Percentiles rank a stretch among this genome's conserved stretches.
phyloP scores from a whole-genome alignment of 805 yeast genomes.

The Diddensiella transvaalensis region DNA sequence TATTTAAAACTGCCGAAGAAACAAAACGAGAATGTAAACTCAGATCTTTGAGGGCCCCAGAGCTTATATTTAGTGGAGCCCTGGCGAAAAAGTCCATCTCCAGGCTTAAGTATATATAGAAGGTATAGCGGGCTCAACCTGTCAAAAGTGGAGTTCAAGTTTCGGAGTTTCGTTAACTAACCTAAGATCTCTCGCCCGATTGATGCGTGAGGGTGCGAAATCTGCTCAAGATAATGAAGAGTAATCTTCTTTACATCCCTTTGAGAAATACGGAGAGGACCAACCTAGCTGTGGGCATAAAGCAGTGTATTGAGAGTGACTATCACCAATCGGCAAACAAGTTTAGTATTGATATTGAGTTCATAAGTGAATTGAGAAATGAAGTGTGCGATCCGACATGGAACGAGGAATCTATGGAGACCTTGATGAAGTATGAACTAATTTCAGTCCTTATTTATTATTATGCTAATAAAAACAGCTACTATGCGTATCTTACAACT shows the following conservation, averaged over 20 bases:
- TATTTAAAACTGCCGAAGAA: too few species aligned
- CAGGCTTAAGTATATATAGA: too few species aligned
- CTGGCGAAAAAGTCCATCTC: too few species aligned
- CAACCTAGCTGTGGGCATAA: conserved; percentile 39
- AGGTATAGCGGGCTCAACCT: too few species aligned
- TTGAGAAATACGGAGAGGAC: conserved; percentile 44
- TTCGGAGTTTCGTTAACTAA: too few species aligned
- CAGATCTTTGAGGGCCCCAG: too few species aligned
- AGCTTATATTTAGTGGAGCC: too few species aligned
- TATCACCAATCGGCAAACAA: conserved; percentile 42
- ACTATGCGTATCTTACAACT: conserved; percentile 21
- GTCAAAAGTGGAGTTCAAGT: too few species aligned
- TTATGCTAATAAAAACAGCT: conserved; percentile 19
- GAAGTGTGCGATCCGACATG: conserved; percentile 15
- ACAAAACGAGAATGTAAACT: too few species aligned
- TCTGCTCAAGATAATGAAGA: conserved; percentile 5
- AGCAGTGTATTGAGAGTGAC: conserved; percentile 46
- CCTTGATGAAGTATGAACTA: conserved; percentile 10
- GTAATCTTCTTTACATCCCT: conserved; percentile 50
- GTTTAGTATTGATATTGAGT: conserved; percentile 38
- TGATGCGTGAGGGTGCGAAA: too few species aligned
- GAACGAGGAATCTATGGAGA: conserved; percentile 8
- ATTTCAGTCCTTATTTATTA: neutral
- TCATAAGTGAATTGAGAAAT: conserved; percentile 33
- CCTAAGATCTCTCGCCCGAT: too few species aligned